Percentiles rank a stretch among this genome's conserved stretches.
Conservation (phyloP, 1,284 basidiomycete genomes). For the Moesziomyces parantarcticus region DNA sequence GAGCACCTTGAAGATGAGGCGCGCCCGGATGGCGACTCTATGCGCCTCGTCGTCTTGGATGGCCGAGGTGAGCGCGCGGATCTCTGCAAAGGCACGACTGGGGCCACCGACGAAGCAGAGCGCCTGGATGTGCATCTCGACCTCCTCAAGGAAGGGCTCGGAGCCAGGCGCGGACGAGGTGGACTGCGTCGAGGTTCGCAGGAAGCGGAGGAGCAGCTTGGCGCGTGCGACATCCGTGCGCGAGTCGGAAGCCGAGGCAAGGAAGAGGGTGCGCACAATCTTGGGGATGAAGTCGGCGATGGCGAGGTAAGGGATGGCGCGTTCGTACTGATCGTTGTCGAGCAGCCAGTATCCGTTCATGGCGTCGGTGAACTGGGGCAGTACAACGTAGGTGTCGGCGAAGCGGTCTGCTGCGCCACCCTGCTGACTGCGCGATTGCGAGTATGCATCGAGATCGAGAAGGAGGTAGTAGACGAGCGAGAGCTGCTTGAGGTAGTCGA, state of each 20-base stretch:
- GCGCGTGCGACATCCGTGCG: conserved; percentile 30
- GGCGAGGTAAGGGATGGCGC: conserved; percentile 35
- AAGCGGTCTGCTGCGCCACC: conserved; percentile 28
- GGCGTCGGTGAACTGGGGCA: conserved; percentile 43
- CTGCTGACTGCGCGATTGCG: neutral
- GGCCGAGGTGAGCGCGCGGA: conserved; percentile 28
- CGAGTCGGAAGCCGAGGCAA: conserved; percentile 8
- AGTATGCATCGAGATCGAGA: conserved; percentile 37
- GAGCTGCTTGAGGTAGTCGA: conserved; percentile 51
- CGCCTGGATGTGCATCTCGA: conserved; percentile 45
- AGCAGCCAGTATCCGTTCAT: conserved; percentile 56
- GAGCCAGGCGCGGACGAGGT: conserved; percentile 32
- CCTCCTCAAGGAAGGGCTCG: conserved; percentile 31
- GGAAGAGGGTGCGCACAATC: conserved; percentile 42
- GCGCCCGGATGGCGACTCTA: conserved; percentile 30
- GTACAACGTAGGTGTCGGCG: conserved; percentile 40
- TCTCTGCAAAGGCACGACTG: conserved; percentile 25
- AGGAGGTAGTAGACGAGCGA: conserved; percentile 51
- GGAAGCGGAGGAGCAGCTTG: conserved; percentile 44
- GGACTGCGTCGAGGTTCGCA: conserved; percentile 40
- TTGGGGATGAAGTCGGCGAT: conserved; percentile 51
- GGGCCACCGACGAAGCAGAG: conserved; percentile 45
- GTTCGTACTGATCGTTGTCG: conserved; percentile 48
- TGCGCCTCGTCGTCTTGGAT: conserved; percentile 38
- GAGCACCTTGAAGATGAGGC: conserved; percentile 47